Percentiles rank a stretch among this genome's conserved stretches.
phyloP scores from a whole-genome alignment of 2,329 filamentous ascomycete genomes.

The Aspergillus neoniger region DNA sequence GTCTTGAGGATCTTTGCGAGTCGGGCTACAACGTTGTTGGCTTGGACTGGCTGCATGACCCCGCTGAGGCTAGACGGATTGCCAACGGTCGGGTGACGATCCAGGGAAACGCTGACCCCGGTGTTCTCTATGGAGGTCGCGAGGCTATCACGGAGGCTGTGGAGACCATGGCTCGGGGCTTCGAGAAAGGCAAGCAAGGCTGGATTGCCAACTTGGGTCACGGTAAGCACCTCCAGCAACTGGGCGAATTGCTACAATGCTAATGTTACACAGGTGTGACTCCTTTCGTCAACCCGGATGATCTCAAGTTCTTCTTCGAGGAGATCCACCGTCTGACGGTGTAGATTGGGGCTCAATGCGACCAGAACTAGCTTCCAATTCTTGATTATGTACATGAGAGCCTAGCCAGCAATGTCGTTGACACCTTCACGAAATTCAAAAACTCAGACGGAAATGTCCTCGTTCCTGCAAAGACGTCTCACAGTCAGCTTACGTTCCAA shows the following conservation, averaged over 20 bases:
- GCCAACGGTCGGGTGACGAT: constrained; percentile 78
- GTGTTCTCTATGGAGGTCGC: constrained; percentile 82
- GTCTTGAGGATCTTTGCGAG: constrained; percentile 81
- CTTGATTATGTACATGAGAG: constrained; percentile 13
- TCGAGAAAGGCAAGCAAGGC: constrained; percentile 77
- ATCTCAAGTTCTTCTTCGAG: constrained; percentile 89
- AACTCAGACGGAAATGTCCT: constrained; percentile 58
- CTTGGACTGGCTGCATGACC: constrained; percentile 91
- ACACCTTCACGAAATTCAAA: not conserved
- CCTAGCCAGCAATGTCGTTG: not conserved
- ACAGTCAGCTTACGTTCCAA: constrained; percentile 6
- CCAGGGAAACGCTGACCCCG: constrained; percentile 95
- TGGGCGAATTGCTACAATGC: constrained; percentile 12
- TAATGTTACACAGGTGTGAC: constrained; percentile 69
- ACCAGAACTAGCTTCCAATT: not conserved
- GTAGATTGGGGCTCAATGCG: constrained; percentile 14
- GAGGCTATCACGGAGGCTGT: constrained; percentile 80
- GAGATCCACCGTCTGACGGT: constrained; percentile 71
- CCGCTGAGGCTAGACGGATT: constrained; percentile 77
- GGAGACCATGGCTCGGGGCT: constrained; percentile 83
- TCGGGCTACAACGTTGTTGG: constrained; percentile 92
- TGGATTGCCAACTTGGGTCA: constrained; percentile 98
- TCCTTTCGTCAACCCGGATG: constrained; percentile 88
- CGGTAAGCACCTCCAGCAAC: constrained; percentile 58
- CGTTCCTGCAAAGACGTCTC: constrained; percentile 49